Percentiles rank a stretch among this genome's conserved stretches.
Evolutionary conservation across 2,329 filamentous ascomycete genomes (phyloP).

Genomic region (Blumeria graminis): DNA sequence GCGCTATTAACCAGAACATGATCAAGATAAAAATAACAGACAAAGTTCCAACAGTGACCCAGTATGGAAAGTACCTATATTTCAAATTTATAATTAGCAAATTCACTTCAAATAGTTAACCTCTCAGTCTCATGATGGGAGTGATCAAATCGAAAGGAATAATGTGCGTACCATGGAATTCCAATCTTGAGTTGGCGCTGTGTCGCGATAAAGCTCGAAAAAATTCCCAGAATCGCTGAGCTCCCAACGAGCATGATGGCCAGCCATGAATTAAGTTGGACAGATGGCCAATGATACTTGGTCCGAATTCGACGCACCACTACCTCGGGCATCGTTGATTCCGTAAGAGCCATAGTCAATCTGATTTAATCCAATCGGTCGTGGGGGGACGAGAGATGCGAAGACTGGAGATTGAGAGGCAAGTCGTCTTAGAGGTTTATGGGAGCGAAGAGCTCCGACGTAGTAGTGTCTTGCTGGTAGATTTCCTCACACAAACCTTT

Average conservation of each 20-base stretch:
- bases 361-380: not conserved
- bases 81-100: not conserved
- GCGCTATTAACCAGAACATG: conserved; percentile 36
- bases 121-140: not conserved
- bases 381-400: not conserved
- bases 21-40: conserved; percentile 41
- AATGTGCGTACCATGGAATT: conserved; percentile 30
- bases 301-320: conserved; percentile 11
- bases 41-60: conserved; percentile 32
- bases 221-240: conserved; percentile 34
- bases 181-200: conserved; percentile 29
- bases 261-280: conserved; percentile 43
- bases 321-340: conserved; percentile 10
- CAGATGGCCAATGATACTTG: conserved; percentile 41
- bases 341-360: conserved; percentile 9
- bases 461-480: too few relatives aligned
- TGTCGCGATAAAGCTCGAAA: conserved; percentile 32
- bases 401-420: not conserved
- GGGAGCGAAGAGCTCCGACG: not conserved
- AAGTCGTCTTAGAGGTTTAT: not conserved
- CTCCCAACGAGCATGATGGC: conserved; percentile 37
- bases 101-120: not conserved
- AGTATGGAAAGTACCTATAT: conserved; percentile 42
- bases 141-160: not conserved
- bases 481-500: too few relatives aligned